These are phyloP conservation scores for Apiospora rasikravindrae DNA, from an alignment of 2,329 filamentous ascomycete genomes.

Conservation along the genomic window DNA sequence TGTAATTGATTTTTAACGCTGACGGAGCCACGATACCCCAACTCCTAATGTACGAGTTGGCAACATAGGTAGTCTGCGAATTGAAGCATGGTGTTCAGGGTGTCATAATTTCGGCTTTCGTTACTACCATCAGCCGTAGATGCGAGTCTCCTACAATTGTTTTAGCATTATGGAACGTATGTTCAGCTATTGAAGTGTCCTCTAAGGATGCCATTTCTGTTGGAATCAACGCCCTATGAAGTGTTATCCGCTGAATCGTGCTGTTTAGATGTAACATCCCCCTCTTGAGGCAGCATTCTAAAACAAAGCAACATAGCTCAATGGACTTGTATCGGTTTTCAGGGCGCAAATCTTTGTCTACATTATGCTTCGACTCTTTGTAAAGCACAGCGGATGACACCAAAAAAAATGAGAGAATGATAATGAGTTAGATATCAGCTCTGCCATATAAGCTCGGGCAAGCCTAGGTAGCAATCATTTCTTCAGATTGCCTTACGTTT, in stretches of 20 bases:
- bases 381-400: not conserved
- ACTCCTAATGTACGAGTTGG: slow-evolving; percentile 34
- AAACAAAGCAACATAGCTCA: slow-evolving; percentile 3
- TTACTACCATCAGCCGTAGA: not conserved
- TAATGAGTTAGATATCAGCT: not conserved
- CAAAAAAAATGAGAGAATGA: not conserved
- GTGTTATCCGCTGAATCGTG: not conserved
- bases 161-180: too few species aligned
- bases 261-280: not conserved
- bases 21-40: slow-evolving; percentile 28
- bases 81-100: slow-evolving; percentile 24
- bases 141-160: too few species aligned
- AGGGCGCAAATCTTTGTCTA: not conserved
- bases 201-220: not conserved
- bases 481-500: not conserved
- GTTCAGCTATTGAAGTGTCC: not conserved
- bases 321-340: not conserved
- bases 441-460: not conserved
- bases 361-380: not conserved
- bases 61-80: slow-evolving; percentile 23
- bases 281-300: not conserved
- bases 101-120: slow-evolving; percentile 12
- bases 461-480: not conserved
- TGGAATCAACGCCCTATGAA: not conserved
- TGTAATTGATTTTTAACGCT: slow-evolving; percentile 1